Conservation (phyloP, 805 yeast genomes). For the Myxozyma neglecta region DNA sequence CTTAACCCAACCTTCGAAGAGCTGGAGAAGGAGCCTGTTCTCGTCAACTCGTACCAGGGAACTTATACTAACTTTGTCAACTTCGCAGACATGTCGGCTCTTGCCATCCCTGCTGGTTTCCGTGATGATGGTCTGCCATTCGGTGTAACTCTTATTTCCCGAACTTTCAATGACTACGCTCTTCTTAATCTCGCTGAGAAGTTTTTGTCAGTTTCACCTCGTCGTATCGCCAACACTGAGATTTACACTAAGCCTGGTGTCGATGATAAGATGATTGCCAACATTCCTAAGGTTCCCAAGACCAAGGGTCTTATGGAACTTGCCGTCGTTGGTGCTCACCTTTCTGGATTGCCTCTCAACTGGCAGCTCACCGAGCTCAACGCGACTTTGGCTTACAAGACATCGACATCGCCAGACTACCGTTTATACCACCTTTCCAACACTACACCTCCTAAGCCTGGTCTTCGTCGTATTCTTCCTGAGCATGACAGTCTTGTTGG, state of each 20-base stretch:
- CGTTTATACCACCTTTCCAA: constrained; percentile 79
- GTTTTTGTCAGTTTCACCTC: constrained; percentile 52
- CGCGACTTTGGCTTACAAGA: constrained; percentile 65
- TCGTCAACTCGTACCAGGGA: constrained; percentile 87
- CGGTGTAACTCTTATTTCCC: constrained; percentile 83
- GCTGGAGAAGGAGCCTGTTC: constrained; percentile 73
- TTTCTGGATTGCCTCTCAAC: constrained; percentile 82
- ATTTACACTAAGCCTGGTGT: constrained; percentile 45
- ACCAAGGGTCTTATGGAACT: constrained; percentile 54
- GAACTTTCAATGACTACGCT: constrained; percentile 85
- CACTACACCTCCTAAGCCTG: constrained; percentile 84
- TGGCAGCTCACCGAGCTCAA: constrained; percentile 89
- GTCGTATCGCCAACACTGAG: constrained; percentile 59
- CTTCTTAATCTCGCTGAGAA: constrained; percentile 77
- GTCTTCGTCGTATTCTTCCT: constrained; percentile 57
- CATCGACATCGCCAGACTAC: constrained; percentile 71
- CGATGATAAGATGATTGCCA: constrained; percentile 43
- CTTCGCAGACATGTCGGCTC: constrained; percentile 87
- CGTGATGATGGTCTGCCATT: constrained; percentile 83
- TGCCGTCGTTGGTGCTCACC: constrained; percentile 97
- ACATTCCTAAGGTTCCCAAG: constrained; percentile 53
- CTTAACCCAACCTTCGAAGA: constrained; percentile 79
- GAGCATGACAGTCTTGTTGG: constrained; percentile 23
- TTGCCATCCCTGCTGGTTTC: constrained; percentile 90
- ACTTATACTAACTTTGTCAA: constrained; percentile 98